Base-by-base conservation (phyloP, 345 rosid species). In the Euclidium syriacum region DNA sequence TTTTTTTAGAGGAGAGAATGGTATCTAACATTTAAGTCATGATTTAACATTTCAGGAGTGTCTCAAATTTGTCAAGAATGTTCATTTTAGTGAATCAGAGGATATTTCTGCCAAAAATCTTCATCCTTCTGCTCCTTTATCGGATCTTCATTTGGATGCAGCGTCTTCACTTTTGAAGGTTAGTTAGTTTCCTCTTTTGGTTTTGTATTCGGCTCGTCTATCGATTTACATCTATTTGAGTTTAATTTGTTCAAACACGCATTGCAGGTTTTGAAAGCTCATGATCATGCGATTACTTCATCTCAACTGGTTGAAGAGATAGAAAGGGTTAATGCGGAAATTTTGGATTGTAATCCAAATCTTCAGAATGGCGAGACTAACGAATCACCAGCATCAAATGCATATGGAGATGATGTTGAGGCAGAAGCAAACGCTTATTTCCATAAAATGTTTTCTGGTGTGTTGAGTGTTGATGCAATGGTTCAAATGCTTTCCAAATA, bases 371-470 rank as follows among this genome's bases (percentile, higher is more conserved):
- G 88, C 7, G 86, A 76, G 73, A 56, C 84, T 27, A 66, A 82
- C 16, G 90, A 94, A 61, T 73, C 88, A 25, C 67, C 96, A 33
- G 25, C 86, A 36, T 72, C 88, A 70, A 90, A 80, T 39, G 86
- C 83, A 53, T 84, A 76, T 73, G 79, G 88, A 7, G 88, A 78
- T 57, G 99, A 90, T 65, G 82, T 94, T 51, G 99, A 94, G 85
- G 67, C 73, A 6, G 99, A 94, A 76, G 99, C 97, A 53, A 94
- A 94, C 70, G 84, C 95, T 57, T 90, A 87, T 64, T 94, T 94
- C 72, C 99, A 85, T 72, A 85, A 90, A 70, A 94, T 90, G 95
- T 94, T 90, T 76, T 90, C 95, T 65, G 85, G 85, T 66, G 88
- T 78, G 74, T 66, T 94, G 78, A 76, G 85, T 64, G 81, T 84